Conservation (phyloP, 202 grass and related monocot species). For the Brachypodium distachyon region DNA sequence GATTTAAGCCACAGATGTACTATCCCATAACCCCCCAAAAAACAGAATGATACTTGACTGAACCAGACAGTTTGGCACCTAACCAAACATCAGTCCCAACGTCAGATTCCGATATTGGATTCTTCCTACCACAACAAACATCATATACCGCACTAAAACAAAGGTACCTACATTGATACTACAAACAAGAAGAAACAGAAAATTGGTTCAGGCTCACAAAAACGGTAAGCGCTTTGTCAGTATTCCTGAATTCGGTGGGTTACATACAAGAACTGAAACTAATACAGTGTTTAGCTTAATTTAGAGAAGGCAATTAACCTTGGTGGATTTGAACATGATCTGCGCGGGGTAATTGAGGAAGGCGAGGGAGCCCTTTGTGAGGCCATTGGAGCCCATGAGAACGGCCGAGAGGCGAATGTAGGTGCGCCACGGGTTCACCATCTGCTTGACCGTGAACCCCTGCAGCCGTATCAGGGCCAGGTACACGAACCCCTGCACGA, state of each 20-base stretch:
- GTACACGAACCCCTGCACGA: conserved; percentile 91
- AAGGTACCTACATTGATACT: no score
- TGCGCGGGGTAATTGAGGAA: conserved; percentile 95
- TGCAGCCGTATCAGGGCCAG: conserved; percentile 62
- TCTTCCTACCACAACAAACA: not conserved
- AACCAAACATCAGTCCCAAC: conserved; percentile 10
- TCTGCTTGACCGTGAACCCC: conserved; percentile 78
- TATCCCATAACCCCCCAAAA: not conserved
- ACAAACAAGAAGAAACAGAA: no score
- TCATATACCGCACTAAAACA: no score
- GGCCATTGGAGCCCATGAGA: conserved; percentile 85
- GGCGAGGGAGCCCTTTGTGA: conserved; percentile 89
- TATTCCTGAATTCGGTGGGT: no score
- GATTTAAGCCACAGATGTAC: not conserved
- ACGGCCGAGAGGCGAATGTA: conserved; percentile 67
- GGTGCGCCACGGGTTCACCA: conserved; percentile 88
- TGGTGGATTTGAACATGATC: conserved; percentile 97
- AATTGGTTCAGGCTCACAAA: no score
- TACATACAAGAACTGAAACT: no score
- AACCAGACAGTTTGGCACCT: not conserved
- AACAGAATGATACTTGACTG: not conserved
- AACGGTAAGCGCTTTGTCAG: no score
- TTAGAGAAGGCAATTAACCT: no score
- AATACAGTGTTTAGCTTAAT: no score
- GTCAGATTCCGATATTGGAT: not conserved